phyloP scores from a whole-genome alignment of 2,329 filamentous ascomycete species.

The Clarireedia monteithiana region DNA sequence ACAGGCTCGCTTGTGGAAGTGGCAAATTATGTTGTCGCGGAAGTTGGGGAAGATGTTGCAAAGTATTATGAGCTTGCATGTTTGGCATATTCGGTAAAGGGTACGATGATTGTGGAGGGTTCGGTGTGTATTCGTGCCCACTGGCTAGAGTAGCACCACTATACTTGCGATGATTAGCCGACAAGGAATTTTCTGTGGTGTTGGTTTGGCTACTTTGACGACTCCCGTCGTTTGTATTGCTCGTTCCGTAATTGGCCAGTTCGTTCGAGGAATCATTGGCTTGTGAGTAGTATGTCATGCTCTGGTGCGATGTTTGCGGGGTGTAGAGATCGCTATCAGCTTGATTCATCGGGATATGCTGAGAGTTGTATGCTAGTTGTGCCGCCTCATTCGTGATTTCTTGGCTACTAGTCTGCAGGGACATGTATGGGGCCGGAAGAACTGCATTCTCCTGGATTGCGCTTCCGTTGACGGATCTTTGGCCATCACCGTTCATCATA shows the following conservation, averaged over 20 bases:
- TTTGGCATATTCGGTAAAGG: background rate
- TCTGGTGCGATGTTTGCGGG: background rate
- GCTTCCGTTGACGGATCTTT: background rate
- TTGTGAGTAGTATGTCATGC: background rate
- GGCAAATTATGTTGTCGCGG: background rate
- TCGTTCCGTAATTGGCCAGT: constrained; percentile 1
- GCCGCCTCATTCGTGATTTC: constrained; percentile 13
- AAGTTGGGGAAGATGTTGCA: background rate
- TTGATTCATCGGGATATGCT: background rate
- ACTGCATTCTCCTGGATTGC: constrained; percentile 12
- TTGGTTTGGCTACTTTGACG: constrained; percentile 8
- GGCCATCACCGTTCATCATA: background rate
- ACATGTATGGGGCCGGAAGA: constrained; percentile 14
- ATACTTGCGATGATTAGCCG: constrained; percentile 6
- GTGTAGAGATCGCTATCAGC: background rate
- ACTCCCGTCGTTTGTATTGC: constrained; percentile 2
- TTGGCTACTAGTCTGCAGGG: constrained; percentile 20
- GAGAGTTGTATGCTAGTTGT: constrained; percentile 1
- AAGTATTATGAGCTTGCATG: background rate
- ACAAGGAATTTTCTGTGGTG: background rate
- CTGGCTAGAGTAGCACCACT: background rate
- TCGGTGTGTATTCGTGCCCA: background rate
- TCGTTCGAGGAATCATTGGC: background rate
- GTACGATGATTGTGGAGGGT: background rate
- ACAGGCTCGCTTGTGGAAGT: background rate